These are phyloP conservation scores for Eucommia ulmoides DNA, from an alignment of 257 asterid species.

Conservation along the genomic window DNA sequence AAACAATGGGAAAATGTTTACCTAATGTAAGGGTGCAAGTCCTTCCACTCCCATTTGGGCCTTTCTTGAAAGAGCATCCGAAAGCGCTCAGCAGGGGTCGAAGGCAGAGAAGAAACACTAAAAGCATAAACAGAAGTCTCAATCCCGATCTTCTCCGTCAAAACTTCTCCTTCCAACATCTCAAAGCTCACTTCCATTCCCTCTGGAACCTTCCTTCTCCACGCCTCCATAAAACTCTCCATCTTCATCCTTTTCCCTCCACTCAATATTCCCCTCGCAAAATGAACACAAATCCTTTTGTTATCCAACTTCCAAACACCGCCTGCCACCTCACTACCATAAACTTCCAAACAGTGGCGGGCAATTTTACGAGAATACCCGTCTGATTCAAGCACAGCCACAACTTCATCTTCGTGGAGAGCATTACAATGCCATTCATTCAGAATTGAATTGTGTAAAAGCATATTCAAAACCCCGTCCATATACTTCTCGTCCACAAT, in stretches of 20 bases:
- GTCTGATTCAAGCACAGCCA: conserved; percentile 44
- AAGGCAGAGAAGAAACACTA: conserved; percentile 65
- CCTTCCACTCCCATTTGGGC: conserved; percentile 88
- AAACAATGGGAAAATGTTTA: conserved; percentile 6
- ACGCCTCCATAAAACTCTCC: conserved; percentile 57
- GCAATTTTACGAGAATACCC: conserved; percentile 61
- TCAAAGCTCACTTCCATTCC: conserved; percentile 46
- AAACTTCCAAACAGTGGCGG: conserved; percentile 51
- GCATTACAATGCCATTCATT: conserved; percentile 60
- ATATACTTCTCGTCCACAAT: conserved; percentile 52
- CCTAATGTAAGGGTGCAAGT: conserved; percentile 79
- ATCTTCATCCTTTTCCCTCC: conserved; percentile 52
- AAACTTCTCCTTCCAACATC: conserved; percentile 86
- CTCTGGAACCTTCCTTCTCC: conserved; percentile 59
- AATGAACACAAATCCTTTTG: conserved; percentile 48
- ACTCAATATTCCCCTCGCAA: conserved; percentile 59
- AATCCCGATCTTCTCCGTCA: conserved; percentile 60
- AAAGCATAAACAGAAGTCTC: conserved; percentile 58
- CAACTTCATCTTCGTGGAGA: conserved; percentile 59
- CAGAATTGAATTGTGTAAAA: conserved; percentile 41
- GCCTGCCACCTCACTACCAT: conserved; percentile 38
- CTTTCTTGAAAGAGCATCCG: conserved; percentile 43
- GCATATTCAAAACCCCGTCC: conserved; percentile 50
- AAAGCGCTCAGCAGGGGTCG: conserved; percentile 66
- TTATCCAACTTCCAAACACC: conserved; percentile 64